Conservation (phyloP, 306 rosid species). For the Begonia fuchsioides region DNA sequence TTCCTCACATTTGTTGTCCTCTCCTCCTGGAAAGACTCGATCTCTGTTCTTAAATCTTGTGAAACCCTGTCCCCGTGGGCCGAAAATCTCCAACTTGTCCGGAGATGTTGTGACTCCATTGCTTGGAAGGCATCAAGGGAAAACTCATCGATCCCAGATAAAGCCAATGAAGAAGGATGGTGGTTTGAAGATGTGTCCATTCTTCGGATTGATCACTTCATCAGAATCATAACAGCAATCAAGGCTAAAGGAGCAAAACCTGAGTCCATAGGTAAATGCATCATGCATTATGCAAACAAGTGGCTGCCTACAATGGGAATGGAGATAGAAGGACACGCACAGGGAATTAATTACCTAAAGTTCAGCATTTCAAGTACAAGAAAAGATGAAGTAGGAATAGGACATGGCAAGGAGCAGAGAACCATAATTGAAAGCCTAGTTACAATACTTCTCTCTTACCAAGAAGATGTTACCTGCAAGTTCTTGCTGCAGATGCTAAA, state of each 20-base stretch:
- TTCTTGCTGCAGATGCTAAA: conserved; percentile 64
- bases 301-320: conserved; percentile 54
- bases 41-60: conserved; percentile 62
- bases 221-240: conserved; percentile 50
- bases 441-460: conserved; percentile 68
- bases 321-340: conserved; percentile 61
- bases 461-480: conserved; percentile 62
- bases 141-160: conserved; percentile 15
- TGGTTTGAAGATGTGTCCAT: conserved; percentile 42
- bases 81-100: conserved; percentile 79
- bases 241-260: conserved; percentile 50
- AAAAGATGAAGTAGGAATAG: conserved; percentile 31
- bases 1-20: conserved; percentile 87
- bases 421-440: conserved; percentile 57
- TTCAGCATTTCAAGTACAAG: conserved; percentile 35
- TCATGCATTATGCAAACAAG: conserved; percentile 59
- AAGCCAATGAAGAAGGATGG: conserved; percentile 39
- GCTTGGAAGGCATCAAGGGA: conserved; percentile 76
- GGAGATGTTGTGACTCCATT: conserved; percentile 81
- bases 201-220: conserved; percentile 54
- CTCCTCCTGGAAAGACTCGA: conserved; percentile 78
- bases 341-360: conserved; percentile 45
- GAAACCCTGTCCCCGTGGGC: conserved; percentile 82
- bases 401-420: conserved; percentile 53
- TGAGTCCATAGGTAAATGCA: conserved; percentile 58